These are phyloP conservation scores for Tillandsia fasciculata DNA, from an alignment of 176 grass and related monocot genomes.

Conservation along the genomic window DNA sequence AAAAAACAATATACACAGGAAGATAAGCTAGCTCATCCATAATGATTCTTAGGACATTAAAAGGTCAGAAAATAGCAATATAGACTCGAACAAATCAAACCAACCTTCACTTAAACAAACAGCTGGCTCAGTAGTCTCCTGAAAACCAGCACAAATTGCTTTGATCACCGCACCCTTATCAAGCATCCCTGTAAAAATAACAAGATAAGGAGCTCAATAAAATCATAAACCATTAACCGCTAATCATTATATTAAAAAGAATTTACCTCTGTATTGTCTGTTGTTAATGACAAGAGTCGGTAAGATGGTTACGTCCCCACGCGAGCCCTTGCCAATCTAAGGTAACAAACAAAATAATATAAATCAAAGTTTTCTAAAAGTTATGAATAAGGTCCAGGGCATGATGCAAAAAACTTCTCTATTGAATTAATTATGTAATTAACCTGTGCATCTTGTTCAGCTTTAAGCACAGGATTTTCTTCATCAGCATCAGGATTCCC, in stretches of 20 bases:
- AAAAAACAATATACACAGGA: neutral
- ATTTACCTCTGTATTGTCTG: constrained; percentile 86
- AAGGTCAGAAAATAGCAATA: neutral
- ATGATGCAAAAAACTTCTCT: neutral
- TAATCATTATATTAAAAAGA: neutral
- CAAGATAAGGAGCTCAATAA: neutral
- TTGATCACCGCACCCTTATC: constrained; percentile 85
- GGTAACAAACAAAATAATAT: constrained; percentile 8
- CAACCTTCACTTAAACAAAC: constrained; percentile 86
- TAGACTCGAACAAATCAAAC: neutral
- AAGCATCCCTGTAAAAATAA: constrained; percentile 56
- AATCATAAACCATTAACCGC: neutral
- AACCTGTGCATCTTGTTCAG: constrained; percentile 88
- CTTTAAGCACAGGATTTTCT: constrained; percentile 79
- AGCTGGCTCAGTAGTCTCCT: constrained; percentile 66
- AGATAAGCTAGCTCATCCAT: neutral
- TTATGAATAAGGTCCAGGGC: neutral
- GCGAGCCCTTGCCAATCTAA: constrained; percentile 78
- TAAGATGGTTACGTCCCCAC: constrained; percentile 90
- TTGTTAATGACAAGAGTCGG: constrained; percentile 93
- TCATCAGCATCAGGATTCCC: constrained; percentile 75
- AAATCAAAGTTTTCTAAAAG: neutral
- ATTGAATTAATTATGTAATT: neutral
- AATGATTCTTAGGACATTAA: neutral
- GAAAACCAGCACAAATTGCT: constrained; percentile 83